phyloP scores from a whole-genome alignment of 176 grass and related monocot species.

The Elymus sibiricus region DNA sequence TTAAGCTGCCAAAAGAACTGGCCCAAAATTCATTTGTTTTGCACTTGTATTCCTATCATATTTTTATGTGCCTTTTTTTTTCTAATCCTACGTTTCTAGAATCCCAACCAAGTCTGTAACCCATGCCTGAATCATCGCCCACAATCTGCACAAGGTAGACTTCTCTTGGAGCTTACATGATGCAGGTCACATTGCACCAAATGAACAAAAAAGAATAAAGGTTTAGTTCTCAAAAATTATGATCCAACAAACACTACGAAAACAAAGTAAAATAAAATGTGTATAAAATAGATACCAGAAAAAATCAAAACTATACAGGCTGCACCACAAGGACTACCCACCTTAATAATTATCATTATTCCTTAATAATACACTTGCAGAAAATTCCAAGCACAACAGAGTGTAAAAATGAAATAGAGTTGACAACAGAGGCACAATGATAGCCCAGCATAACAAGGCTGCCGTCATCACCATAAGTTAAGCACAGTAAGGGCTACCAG shows the following conservation, averaged over 20 bases:
- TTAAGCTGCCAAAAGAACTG: too few relatives aligned
- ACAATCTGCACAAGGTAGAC: too few relatives aligned
- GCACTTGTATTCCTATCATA: too few relatives aligned
- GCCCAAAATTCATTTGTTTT: too few relatives aligned
- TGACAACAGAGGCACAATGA: slow-evolving; percentile 18
- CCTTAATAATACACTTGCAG: slow-evolving; percentile 37
- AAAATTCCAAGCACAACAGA: slow-evolving; percentile 22
- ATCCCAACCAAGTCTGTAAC: too few relatives aligned
- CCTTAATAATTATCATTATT: slow-evolving; percentile 28
- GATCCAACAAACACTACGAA: background rate
- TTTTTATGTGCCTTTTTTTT: too few relatives aligned
- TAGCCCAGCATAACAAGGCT: slow-evolving; percentile 13
- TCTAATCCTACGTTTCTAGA: too few relatives aligned
- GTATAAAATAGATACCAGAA: too few relatives aligned
- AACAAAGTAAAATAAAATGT: background rate
- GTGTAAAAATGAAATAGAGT: slow-evolving; percentile 31
- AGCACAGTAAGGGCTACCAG: slow-evolving; percentile 21
- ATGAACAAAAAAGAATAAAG: too few relatives aligned
- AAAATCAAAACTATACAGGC: background rate
- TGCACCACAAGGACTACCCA: slow-evolving; percentile 40
- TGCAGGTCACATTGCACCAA: background rate
- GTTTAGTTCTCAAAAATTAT: background rate
- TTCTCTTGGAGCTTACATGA: too few relatives aligned
- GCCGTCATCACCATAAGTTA: background rate
- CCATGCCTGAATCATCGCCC: too few relatives aligned